These are phyloP conservation scores for Verticillium nubilum DNA, from an alignment of 2,329 filamentous ascomycete genomes.

Conservation along the genomic window DNA sequence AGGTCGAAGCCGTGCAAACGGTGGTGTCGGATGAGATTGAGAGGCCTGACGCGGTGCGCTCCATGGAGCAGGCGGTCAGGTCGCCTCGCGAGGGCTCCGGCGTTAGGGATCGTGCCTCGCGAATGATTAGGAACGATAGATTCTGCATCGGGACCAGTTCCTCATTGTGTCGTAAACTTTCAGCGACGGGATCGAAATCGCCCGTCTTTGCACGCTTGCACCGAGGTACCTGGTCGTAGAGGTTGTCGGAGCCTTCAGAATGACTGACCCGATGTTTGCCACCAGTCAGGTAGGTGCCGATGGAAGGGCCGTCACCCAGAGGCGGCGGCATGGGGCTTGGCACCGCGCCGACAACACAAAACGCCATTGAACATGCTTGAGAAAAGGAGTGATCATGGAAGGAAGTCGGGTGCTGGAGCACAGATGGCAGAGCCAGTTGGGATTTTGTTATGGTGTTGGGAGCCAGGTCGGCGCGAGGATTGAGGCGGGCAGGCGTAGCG, in stretches of 20 bases:
- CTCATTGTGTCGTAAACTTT: background rate
- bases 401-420: background rate
- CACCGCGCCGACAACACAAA: constrained; percentile 12
- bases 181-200: background rate
- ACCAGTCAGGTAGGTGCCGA: constrained; percentile 21
- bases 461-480: background rate
- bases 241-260: constrained; percentile 24
- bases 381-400: background rate
- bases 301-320: constrained; percentile 4
- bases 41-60: constrained; percentile 43
- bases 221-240: constrained; percentile 16
- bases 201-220: constrained; percentile 4
- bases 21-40: constrained; percentile 38
- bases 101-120: constrained; percentile 23
- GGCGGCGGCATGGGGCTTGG: constrained; percentile 5
- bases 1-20: constrained; percentile 15
- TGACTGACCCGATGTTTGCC: constrained; percentile 34
- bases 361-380: constrained; percentile 28
- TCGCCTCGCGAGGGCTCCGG: constrained; percentile 7
- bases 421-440: background rate
- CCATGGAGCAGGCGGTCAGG: constrained; percentile 27
- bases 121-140: constrained; percentile 31
- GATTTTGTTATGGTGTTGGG: background rate
- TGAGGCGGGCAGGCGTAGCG: background rate
- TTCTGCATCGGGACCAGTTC: constrained; percentile 25